Evolutionary conservation across 495 filamentous ascomycete genomes (phyloP), one percentile per base, ranked within the genome.

Genomic region (Penicillium pulvis): DNA sequence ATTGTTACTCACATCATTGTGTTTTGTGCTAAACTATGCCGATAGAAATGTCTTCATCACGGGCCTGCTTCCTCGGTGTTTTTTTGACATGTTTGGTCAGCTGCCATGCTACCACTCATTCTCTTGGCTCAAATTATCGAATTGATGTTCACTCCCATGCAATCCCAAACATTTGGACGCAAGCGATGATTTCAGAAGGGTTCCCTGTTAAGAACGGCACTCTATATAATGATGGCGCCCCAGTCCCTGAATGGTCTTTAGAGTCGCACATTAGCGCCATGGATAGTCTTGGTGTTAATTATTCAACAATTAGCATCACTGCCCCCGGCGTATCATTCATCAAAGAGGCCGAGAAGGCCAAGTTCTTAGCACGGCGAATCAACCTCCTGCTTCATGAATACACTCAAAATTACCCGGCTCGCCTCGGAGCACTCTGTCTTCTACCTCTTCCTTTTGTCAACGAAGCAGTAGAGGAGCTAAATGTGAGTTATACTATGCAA

Each of bases 351-450:
- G 43, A 66, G 36, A 62, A 51, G 6, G 53, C 65, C 7, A 47
- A 51, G 11, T n/a, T 17, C 0, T 53, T 66, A 11, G 73, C 66
- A 12, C 53, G 54, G 0, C 55, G 53, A 0, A 46, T 84, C 11
- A 72, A 75, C 4, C 56, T 64, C 4, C 43, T 54, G 12, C 54
- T 59, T 47, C 72, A 82, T 61, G 56, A 71, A 0, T 78, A 70
- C 57, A 72, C 72, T 14, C 17, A 54, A 5, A 43, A 54, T 12
- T 51, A 76, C 53, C 79, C 81, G 0, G 58, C 62, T 7, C 68
- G 68, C 10, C 75, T 83, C 50, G 76, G 77, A 9, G 80, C 74
- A 61, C 81, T 75, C 44, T 80, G 81, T 12, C 75, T 74, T n/a
- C 65, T 84, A 1, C 81, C 82, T 7, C 65, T 84, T 7, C 80